Conservation (phyloP, 352 stramenopile genomes). For the Pythium folliculosum region DNA sequence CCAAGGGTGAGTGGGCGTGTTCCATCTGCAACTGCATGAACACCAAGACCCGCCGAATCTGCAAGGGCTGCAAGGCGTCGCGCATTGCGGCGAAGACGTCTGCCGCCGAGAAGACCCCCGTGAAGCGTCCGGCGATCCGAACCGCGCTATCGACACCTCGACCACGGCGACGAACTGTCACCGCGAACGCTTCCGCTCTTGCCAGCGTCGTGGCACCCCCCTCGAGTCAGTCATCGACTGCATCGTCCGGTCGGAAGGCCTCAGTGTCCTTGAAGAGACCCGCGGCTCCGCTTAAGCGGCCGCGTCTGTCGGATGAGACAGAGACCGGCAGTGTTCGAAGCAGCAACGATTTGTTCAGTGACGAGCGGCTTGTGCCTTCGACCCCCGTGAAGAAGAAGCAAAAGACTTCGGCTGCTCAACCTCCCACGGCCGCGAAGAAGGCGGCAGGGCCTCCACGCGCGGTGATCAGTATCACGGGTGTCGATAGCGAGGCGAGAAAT, state of each 20-base stretch:
- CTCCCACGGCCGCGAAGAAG: constrained; percentile 20
- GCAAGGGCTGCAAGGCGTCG: constrained; percentile 45
- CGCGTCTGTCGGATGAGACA: constrained; percentile 12
- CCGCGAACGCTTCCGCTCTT: constrained; percentile 1
- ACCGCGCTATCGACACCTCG: constrained; percentile 10
- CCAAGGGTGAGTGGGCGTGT: constrained; percentile 53
- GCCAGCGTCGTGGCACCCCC: neutral
- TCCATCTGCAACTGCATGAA: constrained; percentile 56
- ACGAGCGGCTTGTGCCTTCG: constrained; percentile 10
- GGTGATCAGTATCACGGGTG: constrained; percentile 78
- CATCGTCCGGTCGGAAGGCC: neutral
- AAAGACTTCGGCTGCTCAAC: constrained; percentile 10
- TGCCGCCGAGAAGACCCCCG: constrained; percentile 10
- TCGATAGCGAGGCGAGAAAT: constrained; percentile 53
- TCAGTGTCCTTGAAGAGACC: constrained; percentile 7
- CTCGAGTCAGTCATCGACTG: neutral
- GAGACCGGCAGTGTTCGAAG: constrained; percentile 12
- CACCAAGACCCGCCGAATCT: constrained; percentile 42
- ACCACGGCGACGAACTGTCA: neutral
- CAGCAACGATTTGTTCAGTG: constrained; percentile 15
- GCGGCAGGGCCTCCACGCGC: constrained; percentile 32
- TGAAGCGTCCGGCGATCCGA: constrained; percentile 3
- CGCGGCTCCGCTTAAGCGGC: constrained; percentile 15
- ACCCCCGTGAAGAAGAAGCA: constrained; percentile 20
- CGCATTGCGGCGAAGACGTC: constrained; percentile 27